Base-by-base conservation (phyloP, 129 eudicot species). In the Dittrichia graveolens region DNA sequence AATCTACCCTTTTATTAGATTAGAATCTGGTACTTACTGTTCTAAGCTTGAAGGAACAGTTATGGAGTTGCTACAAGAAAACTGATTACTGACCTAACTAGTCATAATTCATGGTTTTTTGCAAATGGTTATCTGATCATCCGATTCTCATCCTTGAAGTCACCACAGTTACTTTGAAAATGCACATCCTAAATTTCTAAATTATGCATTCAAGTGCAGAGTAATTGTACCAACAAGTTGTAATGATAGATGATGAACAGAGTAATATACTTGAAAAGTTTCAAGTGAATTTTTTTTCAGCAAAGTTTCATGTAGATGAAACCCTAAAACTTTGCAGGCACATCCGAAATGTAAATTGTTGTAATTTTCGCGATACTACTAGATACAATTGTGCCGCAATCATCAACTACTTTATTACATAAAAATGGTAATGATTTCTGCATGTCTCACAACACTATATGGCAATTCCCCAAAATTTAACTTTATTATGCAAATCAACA, bases 41-140 rank as follows among this genome's bases (percentile, higher is more conserved):
- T n/a, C 19, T 50, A 14, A 14, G 31, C 31, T 24, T 24, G 31
- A 24, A 24, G 31, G 31, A 24, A 24, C 31, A 24, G 31, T 10
- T 58, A 24, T 8, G 11, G 15, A n/a, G 14, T 59, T 61, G 19
- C n/a, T 61, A 44, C 66, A 61, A 61, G 16, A 61, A 39, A 61
- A 37, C 66, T 3, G 45, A 61, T n/a, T 61, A 61, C 5, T 61
- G 16, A n/a, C 24, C 66, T 61, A 61, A 61, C 66, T 61, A 38
- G 35, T 40, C 13, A 44, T 61, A 16, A 38, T 61, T 40, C 13
- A 45, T 61, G 43, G 46, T 45, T 38, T 37, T n/a, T 35, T 35
- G 46, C 46, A 12, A 38, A 38, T 61, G 66, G 11, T 12, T 35
- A 61, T 54, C 59, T 16, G 18, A 18, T n/a, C 13, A 40, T 38